phyloP scores from a whole-genome alignment of 768 basidiomycete genomes.

The Panellus pusillus region DNA sequence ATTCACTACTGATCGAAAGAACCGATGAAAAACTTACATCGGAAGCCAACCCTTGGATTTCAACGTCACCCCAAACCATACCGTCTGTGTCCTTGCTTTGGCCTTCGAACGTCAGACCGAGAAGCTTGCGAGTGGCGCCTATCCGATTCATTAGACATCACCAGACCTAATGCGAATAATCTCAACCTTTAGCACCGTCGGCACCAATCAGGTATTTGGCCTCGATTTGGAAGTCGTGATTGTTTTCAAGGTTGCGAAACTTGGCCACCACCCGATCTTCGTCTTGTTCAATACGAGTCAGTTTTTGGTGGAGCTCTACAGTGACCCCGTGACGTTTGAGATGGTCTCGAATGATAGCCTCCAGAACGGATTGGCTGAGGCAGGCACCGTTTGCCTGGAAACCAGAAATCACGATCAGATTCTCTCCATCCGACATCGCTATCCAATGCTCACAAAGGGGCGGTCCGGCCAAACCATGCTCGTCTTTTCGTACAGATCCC shows the following conservation, averaged over 20 bases:
- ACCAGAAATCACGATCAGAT: background rate
- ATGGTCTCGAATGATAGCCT: slow-evolving; percentile 21
- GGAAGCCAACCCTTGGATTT: slow-evolving; percentile 19
- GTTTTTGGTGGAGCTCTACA: slow-evolving; percentile 23
- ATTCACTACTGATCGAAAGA: too few species aligned
- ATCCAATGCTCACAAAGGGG: slow-evolving; percentile 15
- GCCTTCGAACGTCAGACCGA: slow-evolving; percentile 24
- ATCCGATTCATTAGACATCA: background rate
- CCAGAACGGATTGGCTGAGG: slow-evolving; percentile 19
- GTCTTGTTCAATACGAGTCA: slow-evolving; percentile 19
- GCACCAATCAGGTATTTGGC: slow-evolving; percentile 22
- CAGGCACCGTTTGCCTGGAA: slow-evolving; percentile 23
- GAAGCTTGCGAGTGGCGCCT: slow-evolving; percentile 23
- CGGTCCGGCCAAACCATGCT: slow-evolving; percentile 23
- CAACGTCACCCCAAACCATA: slow-evolving; percentile 27
- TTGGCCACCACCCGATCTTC: slow-evolving; percentile 15
- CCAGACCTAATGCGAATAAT: too few species aligned
- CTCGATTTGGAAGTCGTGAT: slow-evolving; percentile 8
- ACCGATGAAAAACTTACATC: slow-evolving; percentile 15
- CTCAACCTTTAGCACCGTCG: slow-evolving; percentile 23
- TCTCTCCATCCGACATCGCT: background rate
- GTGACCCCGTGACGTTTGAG: slow-evolving; percentile 17
- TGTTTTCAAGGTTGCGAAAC: slow-evolving; percentile 11
- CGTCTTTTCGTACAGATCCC: slow-evolving; percentile 25
- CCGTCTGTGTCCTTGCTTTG: slow-evolving; percentile 27